Percentiles rank a stretch among this genome's conserved stretches.
phyloP scores from a whole-genome alignment of 345 rosid genomes.

The Brassica rapa region DNA sequence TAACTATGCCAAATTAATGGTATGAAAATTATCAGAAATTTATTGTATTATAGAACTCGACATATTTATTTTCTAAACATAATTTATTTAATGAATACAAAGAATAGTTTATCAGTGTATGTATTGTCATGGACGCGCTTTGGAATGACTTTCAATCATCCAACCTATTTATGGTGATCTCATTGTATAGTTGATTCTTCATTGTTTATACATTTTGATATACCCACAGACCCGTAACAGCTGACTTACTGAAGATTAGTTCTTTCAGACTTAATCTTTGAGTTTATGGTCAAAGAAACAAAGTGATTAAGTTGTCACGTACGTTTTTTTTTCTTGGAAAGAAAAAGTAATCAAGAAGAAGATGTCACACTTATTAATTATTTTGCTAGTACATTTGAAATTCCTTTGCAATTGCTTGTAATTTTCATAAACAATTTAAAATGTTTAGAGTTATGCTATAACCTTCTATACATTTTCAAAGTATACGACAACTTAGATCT shows the following conservation, averaged over 20 bases:
- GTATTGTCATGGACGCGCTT: not conserved
- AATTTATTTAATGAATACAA: not conserved
- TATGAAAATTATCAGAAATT: not conserved
- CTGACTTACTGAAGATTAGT: not conserved
- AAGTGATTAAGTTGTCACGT: not conserved
- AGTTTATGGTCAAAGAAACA: slow-evolving; percentile 4
- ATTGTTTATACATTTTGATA: not conserved
- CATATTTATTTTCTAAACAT: not conserved
- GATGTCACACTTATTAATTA: not conserved
- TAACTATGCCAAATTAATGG: not conserved
- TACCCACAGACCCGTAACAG: not conserved
- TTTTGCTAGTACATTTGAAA: slow-evolving; percentile 2
- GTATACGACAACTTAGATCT: not conserved
- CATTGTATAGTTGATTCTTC: not conserved
- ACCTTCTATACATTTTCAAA: slow-evolving; percentile 1
- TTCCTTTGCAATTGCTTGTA: slow-evolving; percentile 21
- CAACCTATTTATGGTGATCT: not conserved
- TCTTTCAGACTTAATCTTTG: not conserved
- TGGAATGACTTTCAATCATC: not conserved
- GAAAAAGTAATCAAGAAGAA: slow-evolving; percentile 6
- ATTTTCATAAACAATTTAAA: not conserved
- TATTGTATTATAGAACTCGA: not conserved
- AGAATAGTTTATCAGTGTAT: not conserved
- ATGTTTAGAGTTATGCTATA: not conserved
- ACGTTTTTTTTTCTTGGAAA: not conserved